Percentiles rank a stretch among this genome's conserved stretches.
Conservation (phyloP, 805 yeast genomes). For the Diddensiella transvaalensis region DNA sequence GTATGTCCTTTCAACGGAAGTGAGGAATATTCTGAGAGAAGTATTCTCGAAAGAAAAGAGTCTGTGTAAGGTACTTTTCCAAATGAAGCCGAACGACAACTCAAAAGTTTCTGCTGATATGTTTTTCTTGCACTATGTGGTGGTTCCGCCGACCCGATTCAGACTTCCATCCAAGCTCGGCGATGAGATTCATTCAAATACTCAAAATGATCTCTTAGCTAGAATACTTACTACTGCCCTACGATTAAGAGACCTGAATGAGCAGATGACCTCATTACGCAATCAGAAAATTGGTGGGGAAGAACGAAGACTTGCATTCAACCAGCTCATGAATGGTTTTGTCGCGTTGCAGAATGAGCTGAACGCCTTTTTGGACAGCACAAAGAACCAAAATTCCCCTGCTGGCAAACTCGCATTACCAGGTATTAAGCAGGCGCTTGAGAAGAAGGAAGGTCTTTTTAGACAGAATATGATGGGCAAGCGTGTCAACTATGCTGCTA, state of each 20-base stretch:
- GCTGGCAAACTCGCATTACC: conserved; percentile 77
- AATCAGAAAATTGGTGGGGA: conserved; percentile 56
- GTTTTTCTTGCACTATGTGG: conserved; percentile 82
- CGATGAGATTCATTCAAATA: conserved; percentile 91
- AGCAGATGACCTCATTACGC: conserved; percentile 63
- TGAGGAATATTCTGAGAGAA: conserved; percentile 69
- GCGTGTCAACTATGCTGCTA: conserved; percentile 97
- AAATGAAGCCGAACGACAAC: conserved; percentile 63
- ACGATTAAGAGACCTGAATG: conserved; percentile 83
- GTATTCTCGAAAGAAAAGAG: conserved; percentile 73
- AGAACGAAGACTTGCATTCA: conserved; percentile 73
- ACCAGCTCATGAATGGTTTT: conserved; percentile 91
- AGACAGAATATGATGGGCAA: conserved; percentile 99
- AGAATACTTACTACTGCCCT: conserved; percentile 76
- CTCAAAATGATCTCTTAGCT: conserved; percentile 84
- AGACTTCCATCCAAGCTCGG: conserved; percentile 96
- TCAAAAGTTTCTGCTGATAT: conserved; percentile 61
- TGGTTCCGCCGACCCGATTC: conserved; percentile 96
- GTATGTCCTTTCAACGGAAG: conserved; percentile 83
- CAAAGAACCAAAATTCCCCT: conserved; percentile 74
- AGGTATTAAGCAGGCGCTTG: conserved; percentile 95
- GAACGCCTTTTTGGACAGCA: conserved; percentile 86
- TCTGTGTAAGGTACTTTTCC: conserved; percentile 70
- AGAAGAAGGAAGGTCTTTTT: conserved; percentile 97
- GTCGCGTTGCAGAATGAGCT: conserved; percentile 94